Evolutionary conservation across 148 eudicot species (phyloP), one percentile per base, ranked within the genome.

Genomic region (Arbutus unedo): DNA sequence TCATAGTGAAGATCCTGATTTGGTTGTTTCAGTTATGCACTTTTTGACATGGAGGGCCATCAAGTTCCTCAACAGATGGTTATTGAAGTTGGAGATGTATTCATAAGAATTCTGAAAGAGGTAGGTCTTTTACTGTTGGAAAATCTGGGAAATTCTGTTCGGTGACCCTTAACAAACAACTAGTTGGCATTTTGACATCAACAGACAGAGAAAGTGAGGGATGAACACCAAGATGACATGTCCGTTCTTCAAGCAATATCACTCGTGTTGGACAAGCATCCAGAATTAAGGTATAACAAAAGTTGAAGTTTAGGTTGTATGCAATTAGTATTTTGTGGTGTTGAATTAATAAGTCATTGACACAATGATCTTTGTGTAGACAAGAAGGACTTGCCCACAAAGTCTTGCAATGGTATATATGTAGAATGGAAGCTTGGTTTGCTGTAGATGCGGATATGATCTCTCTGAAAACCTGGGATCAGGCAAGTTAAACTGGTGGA

Each of bases 401-500:
- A 91, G 97, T 97, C 72, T 80, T 97, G 74, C 96, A 97, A 74
- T 97, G 99, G 99, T 97, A 88, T 90, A 78, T 97, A 74, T 97
- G 99, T 87, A 85, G 99, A 89, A 88, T 97, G 96, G 99, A 97
- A 83, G 99, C 99, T 72, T 97, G 99, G 99, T 97, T 97, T 87
- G 97, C 99, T 87, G 99, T 95, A 77, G 99, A 97, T 86, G 96
- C 96, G 45, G 98, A 94, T 87, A 94, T 91, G 97, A 94, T 97
- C 84, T 97, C 99, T 44, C 87, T 97, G 85, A 94, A 92, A 83
- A 93, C 88, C 73, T 97, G 99, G 98, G 99, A 95, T 89, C 96
- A 97, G 97, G 99, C 87, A 79, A 88, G 88, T 91, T 75, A 76
- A 73, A 59, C 53, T 5, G 8, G 31, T 25, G 18, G 45, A 44